Evolutionary conservation across 2,329 filamentous ascomycete genomes (phyloP).

Genomic region (Tetracladium maxilliforme): DNA sequence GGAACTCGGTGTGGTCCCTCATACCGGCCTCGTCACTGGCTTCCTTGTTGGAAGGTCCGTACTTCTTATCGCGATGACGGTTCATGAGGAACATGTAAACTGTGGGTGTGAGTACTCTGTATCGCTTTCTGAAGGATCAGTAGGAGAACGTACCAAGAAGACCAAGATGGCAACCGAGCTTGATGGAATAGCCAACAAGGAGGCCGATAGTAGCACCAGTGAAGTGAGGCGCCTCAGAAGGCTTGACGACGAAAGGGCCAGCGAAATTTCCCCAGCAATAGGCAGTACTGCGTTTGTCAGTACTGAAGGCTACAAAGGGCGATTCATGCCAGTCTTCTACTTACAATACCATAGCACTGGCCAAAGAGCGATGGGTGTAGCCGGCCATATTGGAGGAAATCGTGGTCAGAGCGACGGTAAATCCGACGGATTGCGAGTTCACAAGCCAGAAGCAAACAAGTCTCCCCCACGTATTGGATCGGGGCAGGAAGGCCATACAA

Average conservation of each 20-base stretch:
- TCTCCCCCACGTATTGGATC: conserved; percentile 17
- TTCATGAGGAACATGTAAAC: conserved; percentile 19
- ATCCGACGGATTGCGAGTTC: conserved; percentile 19
- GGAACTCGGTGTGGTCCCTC: conserved; percentile 22
- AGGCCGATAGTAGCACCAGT: conserved; percentile 20
- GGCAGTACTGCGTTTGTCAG: conserved; percentile 11
- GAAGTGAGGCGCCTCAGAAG: conserved; percentile 16
- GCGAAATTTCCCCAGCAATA: conserved; percentile 24
- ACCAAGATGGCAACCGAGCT: conserved; percentile 17
- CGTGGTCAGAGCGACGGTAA: conserved; percentile 17
- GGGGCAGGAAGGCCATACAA: conserved; percentile 17
- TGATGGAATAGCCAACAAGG: conserved; percentile 21
- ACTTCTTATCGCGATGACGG: conserved; percentile 15
- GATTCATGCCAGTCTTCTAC: conserved; percentile 1
- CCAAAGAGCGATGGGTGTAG: conserved; percentile 18
- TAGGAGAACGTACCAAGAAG: conserved; percentile 13
- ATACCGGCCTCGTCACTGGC: conserved; percentile 21
- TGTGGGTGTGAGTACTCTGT: conserved; percentile 8
- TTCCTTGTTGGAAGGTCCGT: conserved; percentile 17
- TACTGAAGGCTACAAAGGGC: too few species aligned
- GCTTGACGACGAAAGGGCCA: conserved; percentile 20
- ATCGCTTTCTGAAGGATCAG: background rate
- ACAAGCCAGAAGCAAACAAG: conserved; percentile 21
- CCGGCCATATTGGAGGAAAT: conserved; percentile 21
- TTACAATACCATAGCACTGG: conserved; percentile 18